Evolutionary conservation across 2,329 filamentous ascomycete species (phyloP), one percentile per base, ranked within the genome.

Genomic region (Fusarium denticulatum): DNA sequence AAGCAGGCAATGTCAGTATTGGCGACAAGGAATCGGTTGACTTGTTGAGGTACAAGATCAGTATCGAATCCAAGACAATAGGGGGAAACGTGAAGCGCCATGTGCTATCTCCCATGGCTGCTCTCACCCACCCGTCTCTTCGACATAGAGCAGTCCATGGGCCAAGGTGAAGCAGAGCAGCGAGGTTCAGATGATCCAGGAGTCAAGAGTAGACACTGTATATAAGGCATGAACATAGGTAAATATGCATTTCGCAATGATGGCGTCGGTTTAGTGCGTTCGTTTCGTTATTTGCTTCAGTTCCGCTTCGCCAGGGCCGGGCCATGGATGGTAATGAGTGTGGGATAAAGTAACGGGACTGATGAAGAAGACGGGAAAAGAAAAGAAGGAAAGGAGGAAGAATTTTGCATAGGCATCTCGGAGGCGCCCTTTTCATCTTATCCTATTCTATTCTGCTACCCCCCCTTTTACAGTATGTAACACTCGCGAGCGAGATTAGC

Each of bases 11-110:
- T 64, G 66, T 88, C 36, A 81, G 81, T 12, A 79, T 88, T 36
- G 85, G 85, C 14, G 81, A 81, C 40, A 78, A 82, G 28, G 86
- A 85, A 75, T 85, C 83, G 39, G 82, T 89, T 63, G 85, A 90
- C 75, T 78, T 90, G 60, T 82, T 89, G 24, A 81, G 84, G 62
- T 84, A 87, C 30, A 80, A 79, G 26, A 78, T 89, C 42, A 82
- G 86, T 58, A 69, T 83, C 18, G 81, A 80, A 15, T 74, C 76
- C 13, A 78, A 78, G 9, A 64, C 75, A 7, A 60, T 82, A 40
- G 82, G 81, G 52, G 69, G 77, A 28, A 76, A 70, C 28, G 49
- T 63, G 8, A 79, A 78, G 53, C 75, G 78, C 6, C 52, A 69
- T 57, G 42, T 68, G 55, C 14, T 45, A 18, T 43, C 52, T 24